Conservation (phyloP, 23 red algal genomes). For the Gracilaria caudata region DNA sequence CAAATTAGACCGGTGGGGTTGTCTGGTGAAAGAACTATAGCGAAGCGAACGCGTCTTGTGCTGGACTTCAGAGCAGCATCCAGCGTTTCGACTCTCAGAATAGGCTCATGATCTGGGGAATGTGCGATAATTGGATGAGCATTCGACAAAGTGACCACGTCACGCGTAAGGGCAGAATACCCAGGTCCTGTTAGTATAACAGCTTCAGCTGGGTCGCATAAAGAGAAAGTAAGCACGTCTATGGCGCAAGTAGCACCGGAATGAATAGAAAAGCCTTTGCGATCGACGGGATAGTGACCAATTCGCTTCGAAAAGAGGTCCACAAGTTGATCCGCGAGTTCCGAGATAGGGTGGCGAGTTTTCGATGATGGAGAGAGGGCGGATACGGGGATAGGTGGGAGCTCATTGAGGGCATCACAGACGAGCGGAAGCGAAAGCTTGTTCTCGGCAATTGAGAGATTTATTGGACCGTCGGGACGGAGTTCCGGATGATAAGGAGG, state of each 20-base stretch:
- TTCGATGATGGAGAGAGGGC: slow-evolving; percentile 14
- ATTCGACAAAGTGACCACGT: slow-evolving; percentile 52
- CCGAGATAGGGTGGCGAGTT: slow-evolving; percentile 16
- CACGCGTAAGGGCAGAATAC: slow-evolving; percentile 75
- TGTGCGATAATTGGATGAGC: slow-evolving; percentile 34
- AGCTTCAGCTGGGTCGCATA: slow-evolving; percentile 80
- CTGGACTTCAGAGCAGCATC: slow-evolving; percentile 28
- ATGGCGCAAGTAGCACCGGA: slow-evolving; percentile 69
- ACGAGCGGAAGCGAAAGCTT: slow-evolving; percentile 65
- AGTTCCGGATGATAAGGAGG: neutral
- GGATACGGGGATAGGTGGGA: slow-evolving; percentile 15
- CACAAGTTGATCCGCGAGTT: slow-evolving; percentile 45
- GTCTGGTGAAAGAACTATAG: slow-evolving; percentile 69
- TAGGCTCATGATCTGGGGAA: neutral
- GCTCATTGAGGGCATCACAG: slow-evolving; percentile 40
- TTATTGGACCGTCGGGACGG: slow-evolving; percentile 68
- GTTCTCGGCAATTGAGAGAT: slow-evolving; percentile 87
- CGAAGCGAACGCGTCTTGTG: slow-evolving; percentile 23
- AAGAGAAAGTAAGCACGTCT: slow-evolving; percentile 54
- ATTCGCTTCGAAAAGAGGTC: slow-evolving; percentile 56
- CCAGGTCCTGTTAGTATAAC: slow-evolving; percentile 75
- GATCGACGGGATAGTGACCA: slow-evolving; percentile 32
- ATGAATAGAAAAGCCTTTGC: slow-evolving; percentile 35
- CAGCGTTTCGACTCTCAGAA: slow-evolving; percentile 27
- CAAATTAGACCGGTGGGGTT: slow-evolving; percentile 78